Base-by-base conservation (phyloP, 2,329 filamentous ascomycete genomes). In the Aspergillus ruber region DNA sequence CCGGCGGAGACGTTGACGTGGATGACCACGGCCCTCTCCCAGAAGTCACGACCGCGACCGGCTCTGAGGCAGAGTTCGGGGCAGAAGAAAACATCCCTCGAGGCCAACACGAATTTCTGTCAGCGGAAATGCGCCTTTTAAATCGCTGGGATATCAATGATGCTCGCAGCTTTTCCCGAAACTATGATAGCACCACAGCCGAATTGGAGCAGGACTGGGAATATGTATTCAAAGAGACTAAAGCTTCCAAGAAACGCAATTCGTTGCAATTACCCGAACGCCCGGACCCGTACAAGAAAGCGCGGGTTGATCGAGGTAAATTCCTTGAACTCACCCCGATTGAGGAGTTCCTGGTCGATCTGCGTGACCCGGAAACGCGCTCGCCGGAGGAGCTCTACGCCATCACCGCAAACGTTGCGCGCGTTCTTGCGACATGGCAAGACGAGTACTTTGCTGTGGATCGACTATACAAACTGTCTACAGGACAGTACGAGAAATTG, bases 361-460 rank as follows among this genome's bases (percentile, higher is more conserved):
- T 72, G 20, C 63, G 62, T 41, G 60, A 68, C 29, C 66, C 67
- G 1, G 62, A 69, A 46, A 52, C 56, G 15, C 71, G 77, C 49
- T 69, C 75, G 9, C 72, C 70, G 0, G 74, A 76, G n/a, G 74
- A 75, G 49, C 71, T 83, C 0, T 80, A 80, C 51, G 66, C 69
- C 2, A 64, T 81, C n/a, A 77, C 80, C 1, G 69, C 72, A 23
- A 80, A 82, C 55, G 74, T 75, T 1, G 74, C 75, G 27, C 62
- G 64, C 32, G 76, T 76, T 10, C 66, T 84, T 50, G 73, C 73
- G 55, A 62, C 71, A 36, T 77, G 80, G 67, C 81, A 84, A 58
- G 75, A 81, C 48, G 80, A 84, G 61, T 83, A 79, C 54, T 62
- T 81, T 15, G 66, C 69, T 4, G 64, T 75, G 10, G 70, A 74